Percentiles rank a stretch among this genome's conserved stretches.
Conservation (phyloP, 2,329 filamentous ascomycete species). For the Diaporthe eres region DNA sequence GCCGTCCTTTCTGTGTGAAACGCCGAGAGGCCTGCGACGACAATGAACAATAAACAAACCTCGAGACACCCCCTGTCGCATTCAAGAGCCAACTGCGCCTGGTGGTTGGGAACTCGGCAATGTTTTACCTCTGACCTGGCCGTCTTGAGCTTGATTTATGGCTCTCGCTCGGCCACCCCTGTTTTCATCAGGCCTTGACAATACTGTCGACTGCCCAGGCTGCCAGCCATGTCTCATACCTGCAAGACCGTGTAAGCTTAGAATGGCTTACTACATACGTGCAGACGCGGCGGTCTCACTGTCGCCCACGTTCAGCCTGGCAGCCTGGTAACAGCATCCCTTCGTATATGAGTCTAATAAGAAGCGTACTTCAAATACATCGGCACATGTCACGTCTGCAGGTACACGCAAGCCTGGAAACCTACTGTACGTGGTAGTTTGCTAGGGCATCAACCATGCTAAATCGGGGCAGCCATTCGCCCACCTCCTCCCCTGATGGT, state of each 20-base stretch:
- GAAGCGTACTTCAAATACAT: not conserved
- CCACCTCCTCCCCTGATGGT: not conserved
- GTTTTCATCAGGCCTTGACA: conserved; percentile 1
- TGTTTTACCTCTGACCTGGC: conserved; percentile 11
- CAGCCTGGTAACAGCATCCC: not conserved
- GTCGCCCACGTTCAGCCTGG: not conserved
- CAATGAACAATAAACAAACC: conserved; percentile 5
- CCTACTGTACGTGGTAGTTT: not conserved
- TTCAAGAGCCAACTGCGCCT: conserved; percentile 10
- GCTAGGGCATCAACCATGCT: not conserved
- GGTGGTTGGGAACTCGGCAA: conserved; percentile 15
- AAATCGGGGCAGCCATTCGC: conserved; percentile 11
- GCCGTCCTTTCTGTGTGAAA: conserved; percentile 10
- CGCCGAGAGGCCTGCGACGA: conserved; percentile 31
- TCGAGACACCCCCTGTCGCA: not conserved
- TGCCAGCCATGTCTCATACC: not conserved
- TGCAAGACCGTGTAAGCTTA: conserved; percentile 17
- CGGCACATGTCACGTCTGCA: conserved; percentile 8
- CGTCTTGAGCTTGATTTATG: conserved; percentile 19
- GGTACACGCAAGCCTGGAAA: conserved; percentile 27
- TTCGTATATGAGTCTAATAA: conserved; percentile 9
- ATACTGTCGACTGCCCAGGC: not conserved
- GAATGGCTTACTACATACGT: not conserved
- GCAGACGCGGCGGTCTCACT: not conserved
- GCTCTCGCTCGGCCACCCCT: not conserved